These are phyloP conservation scores for Spiraea crenata DNA, from an alignment of 331 rosid genomes.

Conservation along the genomic window DNA sequence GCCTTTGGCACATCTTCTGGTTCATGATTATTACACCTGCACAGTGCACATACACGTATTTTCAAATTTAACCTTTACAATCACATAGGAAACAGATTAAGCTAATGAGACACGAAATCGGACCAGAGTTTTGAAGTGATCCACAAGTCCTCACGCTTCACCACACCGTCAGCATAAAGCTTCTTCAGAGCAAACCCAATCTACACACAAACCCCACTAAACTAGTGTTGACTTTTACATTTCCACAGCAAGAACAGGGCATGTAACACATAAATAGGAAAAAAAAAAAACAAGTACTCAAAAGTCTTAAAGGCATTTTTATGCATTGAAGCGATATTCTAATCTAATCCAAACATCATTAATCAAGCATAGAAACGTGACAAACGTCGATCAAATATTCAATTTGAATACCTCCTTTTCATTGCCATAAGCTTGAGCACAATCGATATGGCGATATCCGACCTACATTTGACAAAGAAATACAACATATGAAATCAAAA, in stretches of 20 bases:
- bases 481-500: not conserved
- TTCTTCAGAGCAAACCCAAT: slow-evolving; percentile 55
- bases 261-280: not conserved
- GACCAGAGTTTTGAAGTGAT: slow-evolving; percentile 76
- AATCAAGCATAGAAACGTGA: not conserved
- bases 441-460: slow-evolving; percentile 82
- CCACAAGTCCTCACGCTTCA: slow-evolving; percentile 61
- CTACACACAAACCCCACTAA: slow-evolving; percentile 25
- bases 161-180: slow-evolving; percentile 48
- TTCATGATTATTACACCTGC: slow-evolving; percentile 56
- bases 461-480: slow-evolving; percentile 34
- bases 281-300: not conserved
- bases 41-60: not conserved
- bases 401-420: slow-evolving; percentile 59
- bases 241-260: no score
- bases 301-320: no score
- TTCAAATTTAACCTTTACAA: not conserved
- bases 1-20: slow-evolving; percentile 72
- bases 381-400: not conserved
- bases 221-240: not conserved
- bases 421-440: slow-evolving; percentile 72
- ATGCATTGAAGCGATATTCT: no score
- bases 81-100: not conserved
- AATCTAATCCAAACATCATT: not conserved
- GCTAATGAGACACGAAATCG: not conserved